phyloP scores from a whole-genome alignment of 768 basidiomycete genomes.

The Boletus rufocinnamomeus region DNA sequence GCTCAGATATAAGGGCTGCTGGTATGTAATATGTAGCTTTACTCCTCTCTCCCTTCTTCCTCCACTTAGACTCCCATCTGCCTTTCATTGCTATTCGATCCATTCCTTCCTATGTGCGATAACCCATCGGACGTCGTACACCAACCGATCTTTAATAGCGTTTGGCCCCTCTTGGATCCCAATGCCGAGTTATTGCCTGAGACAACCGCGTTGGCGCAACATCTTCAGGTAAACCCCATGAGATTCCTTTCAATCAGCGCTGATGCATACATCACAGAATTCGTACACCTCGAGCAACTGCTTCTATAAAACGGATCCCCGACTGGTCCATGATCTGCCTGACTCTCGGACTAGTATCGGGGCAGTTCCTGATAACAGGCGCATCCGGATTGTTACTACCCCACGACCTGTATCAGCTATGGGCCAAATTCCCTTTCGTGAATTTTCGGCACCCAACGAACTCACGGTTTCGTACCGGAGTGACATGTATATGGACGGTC shows the following conservation, averaged over 20 bases:
- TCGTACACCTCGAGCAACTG: neutral
- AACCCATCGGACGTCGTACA: neutral
- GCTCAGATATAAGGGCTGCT: conserved; percentile 6
- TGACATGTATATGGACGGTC: neutral
- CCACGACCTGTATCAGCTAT: neutral
- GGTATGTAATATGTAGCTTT: neutral
- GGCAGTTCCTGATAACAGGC: neutral
- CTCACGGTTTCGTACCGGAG: neutral
- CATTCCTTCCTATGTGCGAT: neutral
- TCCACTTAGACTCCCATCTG: neutral
- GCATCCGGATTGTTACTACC: neutral
- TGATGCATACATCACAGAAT: conserved; percentile 5
- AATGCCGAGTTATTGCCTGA: neutral
- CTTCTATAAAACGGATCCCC: neutral
- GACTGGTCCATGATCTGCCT: neutral
- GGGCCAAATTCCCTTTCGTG: neutral
- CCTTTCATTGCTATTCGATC: neutral
- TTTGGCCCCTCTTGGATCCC: neutral
- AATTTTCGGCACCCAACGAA: neutral
- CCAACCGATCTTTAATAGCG: neutral
- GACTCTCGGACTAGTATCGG: neutral
- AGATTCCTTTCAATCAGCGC: neutral
- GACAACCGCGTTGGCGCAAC: neutral
- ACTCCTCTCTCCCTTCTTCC: neutral
- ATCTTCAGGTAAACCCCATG: conserved; percentile 1